Evolutionary conservation across 2,329 filamentous ascomycete genomes (phyloP).

Genomic region (Hypoxylon sp.): DNA sequence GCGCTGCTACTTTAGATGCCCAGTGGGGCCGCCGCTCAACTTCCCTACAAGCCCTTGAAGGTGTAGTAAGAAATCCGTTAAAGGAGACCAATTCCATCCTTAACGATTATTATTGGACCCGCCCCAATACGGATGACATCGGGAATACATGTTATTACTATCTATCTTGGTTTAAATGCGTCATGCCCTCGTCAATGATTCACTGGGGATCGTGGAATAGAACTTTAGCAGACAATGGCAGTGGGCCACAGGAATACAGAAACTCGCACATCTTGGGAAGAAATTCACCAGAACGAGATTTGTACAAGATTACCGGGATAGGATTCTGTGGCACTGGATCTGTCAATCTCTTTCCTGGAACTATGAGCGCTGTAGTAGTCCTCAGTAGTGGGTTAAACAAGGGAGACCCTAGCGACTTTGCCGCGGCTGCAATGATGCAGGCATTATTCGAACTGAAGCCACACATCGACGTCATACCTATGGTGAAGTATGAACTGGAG

Average conservation of each 20-base stretch:
- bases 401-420: constrained; percentile 12
- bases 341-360: constrained; percentile 3
- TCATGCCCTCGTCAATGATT: constrained; percentile 12
- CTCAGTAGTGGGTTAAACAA: constrained; percentile 8
- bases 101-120: constrained; percentile 2
- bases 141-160: neutral
- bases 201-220: constrained; percentile 14
- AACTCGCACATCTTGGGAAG: constrained; percentile 8
- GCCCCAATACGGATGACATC: neutral
- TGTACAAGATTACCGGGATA: constrained; percentile 11
- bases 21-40: neutral
- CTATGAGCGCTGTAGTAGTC: constrained; percentile 11
- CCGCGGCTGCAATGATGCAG: constrained; percentile 1
- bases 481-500: constrained; percentile 3
- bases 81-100: constrained; percentile 10
- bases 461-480: neutral
- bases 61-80: neutral
- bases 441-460: constrained; percentile 5
- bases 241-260: neutral
- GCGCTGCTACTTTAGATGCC: constrained; percentile 9
- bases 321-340: constrained; percentile 8
- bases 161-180: constrained; percentile 6
- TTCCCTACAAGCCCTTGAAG: neutral
- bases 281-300: neutral
- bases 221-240: constrained; percentile 3